Base-by-base conservation (phyloP, 768 basidiomycete species). In the button mushroom (Agaricus bisporus) region DNA sequence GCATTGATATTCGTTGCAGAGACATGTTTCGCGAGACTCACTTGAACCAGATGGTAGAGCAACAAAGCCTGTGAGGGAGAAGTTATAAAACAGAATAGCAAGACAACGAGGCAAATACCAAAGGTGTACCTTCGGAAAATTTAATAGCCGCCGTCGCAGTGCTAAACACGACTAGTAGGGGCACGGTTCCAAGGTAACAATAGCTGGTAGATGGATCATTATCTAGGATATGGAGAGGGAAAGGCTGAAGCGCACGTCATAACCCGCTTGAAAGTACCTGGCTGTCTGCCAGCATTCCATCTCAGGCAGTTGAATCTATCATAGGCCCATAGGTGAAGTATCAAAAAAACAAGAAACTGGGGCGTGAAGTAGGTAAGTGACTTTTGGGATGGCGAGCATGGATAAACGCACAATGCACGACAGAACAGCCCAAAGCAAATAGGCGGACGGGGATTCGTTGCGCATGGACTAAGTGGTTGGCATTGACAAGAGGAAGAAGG, bases 251-350 rank as follows among this genome's bases (percentile, higher is more conserved):
- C 82, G 63, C 63, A 90, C 87, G 87, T 91, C 90, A 92, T 92
- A 63, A 92, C 77, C 48, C 91, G 78, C 70, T 87, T 91, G 78
- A 92, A 92, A 11, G 89, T 82, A 52, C 90, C 90, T 53, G 85
- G 86, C 64, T 88, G 86, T 49, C 86, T 76, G 32, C 86, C 87
- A 12, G 82, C 75, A 63, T 81, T 76, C 87, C 88, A 90, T 66
- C 72, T 77, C 43, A 90, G 67, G 67, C 89, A 90, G 57, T 82
- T 75, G 67, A 90, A 87, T 55, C 69, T 76, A 69, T 91, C 89
- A 61, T 90, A 91, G 57, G 71, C 73, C 86, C 86, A 91, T n/a
- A 91, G 76, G 65, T 91, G 89, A 60, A 79, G 72, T 44, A 86
- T 61, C 51, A 90, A 75, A 65, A 88, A 88, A 42, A 69, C 60